Percentiles rank a stretch among this genome's conserved stretches.
These are phyloP conservation scores for Podaxis pistillaris DNA, from an alignment of 768 basidiomycete genomes.

Conservation along the genomic window DNA sequence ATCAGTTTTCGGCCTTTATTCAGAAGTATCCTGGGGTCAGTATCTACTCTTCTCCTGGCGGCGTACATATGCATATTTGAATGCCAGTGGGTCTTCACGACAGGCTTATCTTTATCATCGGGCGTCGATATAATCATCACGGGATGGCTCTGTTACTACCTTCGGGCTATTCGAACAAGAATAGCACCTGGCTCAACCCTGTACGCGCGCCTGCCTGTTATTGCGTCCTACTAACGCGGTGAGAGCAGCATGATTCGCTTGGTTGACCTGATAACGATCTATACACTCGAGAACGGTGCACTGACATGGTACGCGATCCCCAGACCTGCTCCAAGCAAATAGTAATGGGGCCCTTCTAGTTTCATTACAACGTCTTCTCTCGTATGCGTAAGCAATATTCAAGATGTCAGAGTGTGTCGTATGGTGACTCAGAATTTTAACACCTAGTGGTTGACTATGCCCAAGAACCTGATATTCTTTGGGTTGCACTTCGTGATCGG, in stretches of 20 bases:
- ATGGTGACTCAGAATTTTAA: neutral
- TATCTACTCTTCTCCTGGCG: constrained; percentile 9
- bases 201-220: neutral
- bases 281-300: constrained; percentile 53
- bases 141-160: constrained; percentile 39
- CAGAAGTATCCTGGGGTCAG: constrained; percentile 22
- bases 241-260: constrained; percentile 42
- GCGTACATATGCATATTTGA: neutral
- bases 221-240: neutral
- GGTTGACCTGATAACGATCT: constrained; percentile 45
- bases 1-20: constrained; percentile 22
- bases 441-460: constrained; percentile 41
- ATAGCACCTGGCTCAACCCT: constrained; percentile 32
- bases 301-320: constrained; percentile 39
- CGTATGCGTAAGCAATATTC: constrained; percentile 33
- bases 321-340: neutral
- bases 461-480: constrained; percentile 40
- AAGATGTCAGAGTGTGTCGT: neutral
- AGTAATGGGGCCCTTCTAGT: constrained; percentile 20
- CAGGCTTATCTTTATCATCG: constrained; percentile 48
- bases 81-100: constrained; percentile 45
- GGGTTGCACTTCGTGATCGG: constrained; percentile 47
- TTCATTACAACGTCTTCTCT: constrained; percentile 40
- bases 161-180: constrained; percentile 37
- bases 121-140: constrained; percentile 51